phyloP scores from a whole-genome alignment of 129 eudicot genomes.

The Pseudognaphalium luteoalbum region DNA sequence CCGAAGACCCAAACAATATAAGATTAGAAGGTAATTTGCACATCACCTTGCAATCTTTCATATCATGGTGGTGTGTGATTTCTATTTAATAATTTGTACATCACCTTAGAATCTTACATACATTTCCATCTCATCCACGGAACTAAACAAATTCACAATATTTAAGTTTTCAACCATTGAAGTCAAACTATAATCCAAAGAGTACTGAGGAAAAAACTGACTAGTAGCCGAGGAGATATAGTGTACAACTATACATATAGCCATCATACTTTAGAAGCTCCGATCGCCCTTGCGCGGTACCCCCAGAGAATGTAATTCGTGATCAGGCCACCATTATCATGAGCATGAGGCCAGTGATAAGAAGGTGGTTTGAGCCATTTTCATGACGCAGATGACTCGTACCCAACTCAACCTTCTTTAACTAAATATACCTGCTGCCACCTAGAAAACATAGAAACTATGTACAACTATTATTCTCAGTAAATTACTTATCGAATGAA shows the following conservation, averaged over 20 bases:
- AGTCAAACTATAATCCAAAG: constrained; percentile 13
- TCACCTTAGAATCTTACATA: neutral
- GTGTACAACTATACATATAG: constrained; percentile 18
- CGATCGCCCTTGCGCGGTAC: neutral
- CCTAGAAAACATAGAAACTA: constrained; percentile 18
- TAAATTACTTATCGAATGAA: constrained; percentile 6
- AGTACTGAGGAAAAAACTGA: neutral
- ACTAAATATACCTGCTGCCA: constrained; percentile 1
- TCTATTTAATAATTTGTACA: neutral
- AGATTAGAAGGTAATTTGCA: neutral
- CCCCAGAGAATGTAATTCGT: neutral
- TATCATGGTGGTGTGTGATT: neutral
- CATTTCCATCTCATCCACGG: constrained; percentile 14
- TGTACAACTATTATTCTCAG: constrained; percentile 28
- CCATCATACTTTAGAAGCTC: constrained; percentile 13
- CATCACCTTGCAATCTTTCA: neutral
- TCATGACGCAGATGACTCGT: constrained; percentile 1
- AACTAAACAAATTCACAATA: constrained; percentile 4
- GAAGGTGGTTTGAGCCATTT: constrained; percentile 27
- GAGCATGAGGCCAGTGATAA: neutral
- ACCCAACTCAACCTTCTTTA: constrained; percentile 28
- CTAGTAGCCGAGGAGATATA: neutral
- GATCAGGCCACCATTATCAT: constrained; percentile 15
- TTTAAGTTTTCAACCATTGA: neutral
- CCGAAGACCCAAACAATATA: too few relatives aligned